Base-by-base conservation (phyloP, 176 grass and related monocot species). In the Phragmites australis region DNA sequence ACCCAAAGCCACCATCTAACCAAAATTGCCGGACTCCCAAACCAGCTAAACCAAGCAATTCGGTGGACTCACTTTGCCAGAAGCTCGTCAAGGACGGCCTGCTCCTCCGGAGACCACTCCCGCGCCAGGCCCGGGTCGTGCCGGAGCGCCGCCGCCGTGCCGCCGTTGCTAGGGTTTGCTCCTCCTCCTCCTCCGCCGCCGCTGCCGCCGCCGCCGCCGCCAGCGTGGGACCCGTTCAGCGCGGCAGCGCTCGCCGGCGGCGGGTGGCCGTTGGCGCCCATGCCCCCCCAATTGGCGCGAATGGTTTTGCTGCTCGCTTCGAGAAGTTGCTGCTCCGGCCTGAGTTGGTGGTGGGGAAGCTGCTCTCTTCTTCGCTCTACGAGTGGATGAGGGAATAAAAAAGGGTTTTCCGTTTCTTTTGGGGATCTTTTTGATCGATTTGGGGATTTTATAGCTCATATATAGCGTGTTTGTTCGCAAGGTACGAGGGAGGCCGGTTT, bases 61-160 rank as follows among this genome's bases (percentile, higher is more conserved):
- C 72, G 34, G 17, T 51, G 5, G 4, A 88, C 89, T 93, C 79
- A 97, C 94, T 85, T 94, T 67, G 56, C 78, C 9, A 97, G 91
- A 54, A 82, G 82, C 44, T 94, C 89, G 42, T 97, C 89, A 52
- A 97, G 88, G 72, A 57, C 65, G 77, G 87, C 69, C 79, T 97
- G 94, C 81, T 97, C 94, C 47, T 97, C 91, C 54, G 85, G 10
- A 25, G 89, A 82, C 94, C 94, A 97, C 85, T 94, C 89, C 48
- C 88, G 50, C 55, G 94, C 87, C 58, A 97, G 69, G 8, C 94
- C 94, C 0, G 94, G 94, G 87, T 97, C 88, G 67, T 97, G 94
- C 85, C 78, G 82, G 75, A 68, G 84, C 85, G 83, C 84, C 79
- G 72, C 81, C 66, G 80, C 83, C 16, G 64, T 82, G 41, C 78